Base-by-base conservation (phyloP, 805 yeast genomes). In the Metschnikowia henanensis region DNA sequence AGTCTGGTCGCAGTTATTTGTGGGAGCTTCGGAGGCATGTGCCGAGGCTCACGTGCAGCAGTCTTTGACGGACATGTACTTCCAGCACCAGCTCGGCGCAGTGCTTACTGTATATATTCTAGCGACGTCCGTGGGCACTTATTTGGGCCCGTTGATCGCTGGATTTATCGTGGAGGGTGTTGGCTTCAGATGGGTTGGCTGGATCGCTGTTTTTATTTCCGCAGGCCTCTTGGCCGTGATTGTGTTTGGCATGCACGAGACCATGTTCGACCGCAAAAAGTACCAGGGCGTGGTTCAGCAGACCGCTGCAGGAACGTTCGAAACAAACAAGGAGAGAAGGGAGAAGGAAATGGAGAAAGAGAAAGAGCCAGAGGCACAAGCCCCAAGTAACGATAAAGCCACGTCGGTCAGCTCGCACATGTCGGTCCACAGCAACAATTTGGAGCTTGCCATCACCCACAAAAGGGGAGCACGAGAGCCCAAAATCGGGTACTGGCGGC, bases 171-270 rank as follows among this genome's bases (percentile, higher is more conserved):
- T 81, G 7, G 73, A 78, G 35, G 65, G 75, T 35, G 70, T 76
- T 21, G 74, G 79, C n/a, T 87, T 86, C 67, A 71, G 85, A 55
- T 87, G 95, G 95, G 87, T 85, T 6, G 89, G 90, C 26, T 84
- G 87, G 64, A 73, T 82, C 44, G 80, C 84, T 9, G 90, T 81
- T 32, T 56, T 65, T 37, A 73, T 80, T 36, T 72, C 73, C 37
- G 68, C 66, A 19, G 81, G 65, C 2, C 65, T 81, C 22, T 61
- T 84, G 44, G 46, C 77, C 1, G 73, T 83, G 12, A 60, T 83
- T 41, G 51, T 82, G 20, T 76, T 84, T 49, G 75, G 76, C 16
- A 77, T 85, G 56, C 91, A 84, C 58, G 95, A 87, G 57, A 84
- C 95, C 12, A 72, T 68, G 39, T 79, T 77, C 48, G 70, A 70